These are phyloP conservation scores for Grosmannia serpens DNA, from an alignment of 2,329 filamentous ascomycete genomes.

Conservation along the genomic window DNA sequence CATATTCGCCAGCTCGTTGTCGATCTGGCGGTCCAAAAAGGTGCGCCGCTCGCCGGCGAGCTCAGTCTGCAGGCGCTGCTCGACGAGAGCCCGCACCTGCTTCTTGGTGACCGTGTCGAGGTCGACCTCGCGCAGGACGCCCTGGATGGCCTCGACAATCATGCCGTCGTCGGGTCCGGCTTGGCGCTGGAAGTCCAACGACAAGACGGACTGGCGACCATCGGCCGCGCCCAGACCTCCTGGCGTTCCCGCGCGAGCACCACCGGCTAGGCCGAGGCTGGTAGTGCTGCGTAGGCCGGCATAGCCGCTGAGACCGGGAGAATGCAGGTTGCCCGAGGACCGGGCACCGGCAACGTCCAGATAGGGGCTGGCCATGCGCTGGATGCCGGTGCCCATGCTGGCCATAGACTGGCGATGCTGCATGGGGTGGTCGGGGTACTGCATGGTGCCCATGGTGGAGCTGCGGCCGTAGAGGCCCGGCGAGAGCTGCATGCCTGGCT, in stretches of 20 bases:
- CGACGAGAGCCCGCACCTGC: slow-evolving; percentile 80
- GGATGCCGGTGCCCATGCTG: slow-evolving; percentile 44
- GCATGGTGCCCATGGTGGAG: slow-evolving; percentile 29
- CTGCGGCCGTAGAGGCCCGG: slow-evolving; percentile 44
- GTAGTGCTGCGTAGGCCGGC: slow-evolving; percentile 23
- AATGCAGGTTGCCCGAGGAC: slow-evolving; percentile 51
- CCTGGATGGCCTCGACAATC: slow-evolving; percentile 76
- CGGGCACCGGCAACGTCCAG: slow-evolving; percentile 40
- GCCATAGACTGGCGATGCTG: slow-evolving; percentile 58
- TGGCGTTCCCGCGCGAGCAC: slow-evolving; percentile 34
- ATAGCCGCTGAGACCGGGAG: slow-evolving; percentile 25
- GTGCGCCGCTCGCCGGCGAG: slow-evolving; percentile 73
- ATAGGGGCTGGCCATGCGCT: slow-evolving; percentile 44
- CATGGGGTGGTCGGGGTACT: slow-evolving; percentile 40
- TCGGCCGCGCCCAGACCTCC: slow-evolving; percentile 31
- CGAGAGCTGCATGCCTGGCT: slow-evolving; percentile 56
- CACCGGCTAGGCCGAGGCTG: slow-evolving; percentile 35
- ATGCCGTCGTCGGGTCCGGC: slow-evolving; percentile 64
- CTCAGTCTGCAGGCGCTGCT: slow-evolving; percentile 86
- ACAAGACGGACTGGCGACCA: slow-evolving; percentile 35
- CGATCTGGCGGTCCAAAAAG: slow-evolving; percentile 89
- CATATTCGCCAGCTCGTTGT: slow-evolving; percentile 89
- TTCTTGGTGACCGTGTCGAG: slow-evolving; percentile 98
- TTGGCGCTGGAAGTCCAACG: slow-evolving; percentile 50
- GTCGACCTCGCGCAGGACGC: slow-evolving; percentile 77